phyloP scores from a whole-genome alignment of 805 yeast genomes.

The Candida adriatica region DNA sequence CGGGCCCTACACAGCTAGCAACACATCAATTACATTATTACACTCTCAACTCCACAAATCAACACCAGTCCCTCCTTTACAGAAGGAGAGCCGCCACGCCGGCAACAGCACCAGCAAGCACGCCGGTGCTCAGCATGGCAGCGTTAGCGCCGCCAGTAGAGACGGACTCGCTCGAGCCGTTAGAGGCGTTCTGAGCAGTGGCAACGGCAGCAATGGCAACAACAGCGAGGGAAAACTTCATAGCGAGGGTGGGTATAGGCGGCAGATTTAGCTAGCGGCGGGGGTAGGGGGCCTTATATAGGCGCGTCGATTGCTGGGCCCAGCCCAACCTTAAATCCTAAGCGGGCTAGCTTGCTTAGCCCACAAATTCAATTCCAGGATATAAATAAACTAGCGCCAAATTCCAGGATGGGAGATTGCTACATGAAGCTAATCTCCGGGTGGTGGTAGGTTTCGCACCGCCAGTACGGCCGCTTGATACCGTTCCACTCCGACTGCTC shows the following conservation, averaged over 20 bases:
- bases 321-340: too few species aligned
- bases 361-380: too few species aligned
- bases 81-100: constrained; percentile 19
- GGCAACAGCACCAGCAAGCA: constrained; percentile 17
- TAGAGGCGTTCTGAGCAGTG: not conserved
- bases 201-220: constrained; percentile 2
- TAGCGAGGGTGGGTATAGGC: constrained; percentile 2
- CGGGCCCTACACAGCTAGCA: too few species aligned
- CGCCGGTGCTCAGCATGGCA: constrained; percentile 10
- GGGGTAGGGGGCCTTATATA: too few species aligned
- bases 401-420: too few species aligned
- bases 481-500: constrained; percentile 53
- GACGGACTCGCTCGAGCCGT: constrained; percentile 3
- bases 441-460: constrained; percentile 60
- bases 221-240: constrained; percentile 5
- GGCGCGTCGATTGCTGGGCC: too few species aligned
- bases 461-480: constrained; percentile 59
- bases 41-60: too few species aligned
- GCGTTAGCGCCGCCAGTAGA: constrained; percentile 19
- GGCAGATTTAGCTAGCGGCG: too few species aligned
- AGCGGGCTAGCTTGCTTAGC: too few species aligned
- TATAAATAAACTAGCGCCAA: too few species aligned
- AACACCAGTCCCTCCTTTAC: constrained; percentile 4
- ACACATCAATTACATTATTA: too few species aligned
- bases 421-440: constrained; percentile 53